phyloP scores from a whole-genome alignment of 2,329 filamentous ascomycete genomes.

The Cladosporium sp. region DNA sequence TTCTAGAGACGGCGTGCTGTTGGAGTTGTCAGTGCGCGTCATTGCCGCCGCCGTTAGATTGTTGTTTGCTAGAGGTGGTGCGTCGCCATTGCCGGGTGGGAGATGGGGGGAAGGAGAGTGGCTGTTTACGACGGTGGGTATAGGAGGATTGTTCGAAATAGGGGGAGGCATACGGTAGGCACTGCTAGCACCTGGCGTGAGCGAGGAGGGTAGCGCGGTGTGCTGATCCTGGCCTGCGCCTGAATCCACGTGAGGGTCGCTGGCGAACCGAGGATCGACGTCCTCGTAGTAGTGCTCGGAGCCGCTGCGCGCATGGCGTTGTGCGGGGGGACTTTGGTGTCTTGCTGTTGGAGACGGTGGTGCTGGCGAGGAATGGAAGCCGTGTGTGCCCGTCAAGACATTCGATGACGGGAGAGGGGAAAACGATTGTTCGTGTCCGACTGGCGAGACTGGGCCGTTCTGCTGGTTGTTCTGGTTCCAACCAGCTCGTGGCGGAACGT shows the following conservation, averaged over 20 bases:
- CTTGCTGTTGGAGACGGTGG: slow-evolving; percentile 23
- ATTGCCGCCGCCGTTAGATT: slow-evolving; percentile 5
- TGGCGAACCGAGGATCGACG: slow-evolving; percentile 79
- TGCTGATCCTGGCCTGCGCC: slow-evolving; percentile 4
- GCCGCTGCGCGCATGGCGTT: slow-evolving; percentile 29
- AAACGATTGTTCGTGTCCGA: neutral
- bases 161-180: slow-evolving; percentile 12
- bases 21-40: slow-evolving; percentile 15
- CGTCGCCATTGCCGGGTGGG: neutral
- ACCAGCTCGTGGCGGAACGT: slow-evolving; percentile 45
- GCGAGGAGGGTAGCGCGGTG: slow-evolving; percentile 6
- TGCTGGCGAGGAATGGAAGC: slow-evolving; percentile 21
- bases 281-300: slow-evolving; percentile 80
- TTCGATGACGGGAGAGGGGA: slow-evolving; percentile 10
- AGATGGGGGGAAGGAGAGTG: slow-evolving; percentile 4
- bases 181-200: slow-evolving; percentile 6
- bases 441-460: slow-evolving; percentile 13
- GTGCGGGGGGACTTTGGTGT: slow-evolving; percentile 7
- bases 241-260: slow-evolving; percentile 5
- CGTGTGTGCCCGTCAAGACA: neutral
- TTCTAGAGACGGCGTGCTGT: slow-evolving; percentile 27
- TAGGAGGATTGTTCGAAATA: slow-evolving; percentile 10
- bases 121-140: slow-evolving; percentile 13
- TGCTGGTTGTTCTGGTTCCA: slow-evolving; percentile 36
- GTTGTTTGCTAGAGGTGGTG: slow-evolving; percentile 3